A percentile compares a stretch with the other conserved stretches of the same genome.
These are phyloP conservation scores for Arthrinium puccinioides DNA, from an alignment of 2,329 filamentous ascomycete species.

Conservation along the genomic window DNA sequence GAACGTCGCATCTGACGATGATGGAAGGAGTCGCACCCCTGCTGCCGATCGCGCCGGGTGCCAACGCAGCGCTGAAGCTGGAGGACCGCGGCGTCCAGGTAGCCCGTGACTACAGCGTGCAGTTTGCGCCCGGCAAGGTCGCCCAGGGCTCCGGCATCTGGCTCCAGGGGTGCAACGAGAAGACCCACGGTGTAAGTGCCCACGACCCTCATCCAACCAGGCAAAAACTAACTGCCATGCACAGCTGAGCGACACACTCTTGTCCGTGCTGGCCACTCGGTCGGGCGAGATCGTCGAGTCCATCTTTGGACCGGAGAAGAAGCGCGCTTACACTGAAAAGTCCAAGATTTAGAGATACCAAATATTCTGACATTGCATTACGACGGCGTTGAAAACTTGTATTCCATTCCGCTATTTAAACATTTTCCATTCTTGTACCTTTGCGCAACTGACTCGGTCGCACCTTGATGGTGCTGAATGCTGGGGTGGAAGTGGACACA, in stretches of 20 bases:
- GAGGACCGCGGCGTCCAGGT: slow-evolving; percentile 48
- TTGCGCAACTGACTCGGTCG: too few relatives aligned
- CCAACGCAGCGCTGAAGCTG: slow-evolving; percentile 26
- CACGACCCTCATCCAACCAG: not conserved
- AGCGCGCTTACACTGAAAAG: not conserved
- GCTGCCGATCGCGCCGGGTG: slow-evolving; percentile 41
- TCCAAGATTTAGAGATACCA: not conserved
- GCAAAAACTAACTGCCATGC: not conserved
- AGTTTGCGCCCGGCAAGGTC: slow-evolving; percentile 62
- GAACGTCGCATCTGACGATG: slow-evolving; percentile 72
- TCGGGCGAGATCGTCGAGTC: slow-evolving; percentile 72
- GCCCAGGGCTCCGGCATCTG: slow-evolving; percentile 72
- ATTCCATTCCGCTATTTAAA: too few relatives aligned
- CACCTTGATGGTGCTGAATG: too few relatives aligned
- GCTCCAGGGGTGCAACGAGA: slow-evolving; percentile 91
- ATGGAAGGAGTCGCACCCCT: slow-evolving; percentile 60
- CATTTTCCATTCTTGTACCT: too few relatives aligned
- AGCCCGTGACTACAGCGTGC: slow-evolving; percentile 69
- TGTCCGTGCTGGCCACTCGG: slow-evolving; percentile 69
- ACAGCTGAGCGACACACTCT: slow-evolving; percentile 71
- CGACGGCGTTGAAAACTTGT: too few relatives aligned
- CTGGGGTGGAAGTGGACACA: too few relatives aligned
- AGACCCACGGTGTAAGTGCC: slow-evolving; percentile 76
- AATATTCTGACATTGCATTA: not conserved
- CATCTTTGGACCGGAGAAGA: slow-evolving; percentile 49